Conservation (phyloP, 495 filamentous ascomycete genomes). For the Neurospora tetraspora region DNA sequence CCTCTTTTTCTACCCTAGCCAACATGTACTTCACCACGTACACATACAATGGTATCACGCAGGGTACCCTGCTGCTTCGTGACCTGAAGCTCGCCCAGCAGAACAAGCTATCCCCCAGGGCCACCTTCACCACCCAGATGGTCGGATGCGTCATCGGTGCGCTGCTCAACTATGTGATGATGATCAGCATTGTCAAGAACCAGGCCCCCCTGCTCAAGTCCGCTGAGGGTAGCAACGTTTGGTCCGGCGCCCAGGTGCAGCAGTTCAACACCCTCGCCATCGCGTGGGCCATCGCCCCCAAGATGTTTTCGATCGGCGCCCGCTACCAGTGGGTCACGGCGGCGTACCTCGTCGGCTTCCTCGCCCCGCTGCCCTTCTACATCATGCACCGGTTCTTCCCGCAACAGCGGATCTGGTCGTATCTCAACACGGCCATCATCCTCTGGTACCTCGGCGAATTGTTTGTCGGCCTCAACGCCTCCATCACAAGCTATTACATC, state of each 20-base stretch:
- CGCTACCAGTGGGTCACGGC: constrained; percentile 27
- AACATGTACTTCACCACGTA: constrained; percentile 30
- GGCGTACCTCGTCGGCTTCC: constrained; percentile 25
- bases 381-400: constrained; percentile 4
- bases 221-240: constrained; percentile 26
- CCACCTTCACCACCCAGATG: constrained; percentile 33
- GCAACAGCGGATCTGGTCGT: not conserved
- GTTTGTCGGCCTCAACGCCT: constrained; percentile 18
- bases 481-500: constrained; percentile 35
- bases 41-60: constrained; percentile 12
- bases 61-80: constrained; percentile 19
- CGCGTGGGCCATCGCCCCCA: constrained; percentile 37
- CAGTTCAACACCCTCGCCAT: constrained; percentile 31
- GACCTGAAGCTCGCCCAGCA: constrained; percentile 25
- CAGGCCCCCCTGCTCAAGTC: constrained; percentile 21
- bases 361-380: constrained; percentile 11
- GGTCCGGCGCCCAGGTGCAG: constrained; percentile 27
- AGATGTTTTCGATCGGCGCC: constrained; percentile 36
- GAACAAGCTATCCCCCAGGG: constrained; percentile 31
- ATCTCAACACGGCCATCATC: constrained; percentile 26
- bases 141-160: constrained; percentile 32
- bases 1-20: not conserved
- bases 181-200: constrained; percentile 25
- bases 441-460: constrained; percentile 31
- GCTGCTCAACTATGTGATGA: constrained; percentile 33